Conservation (phyloP, 169 alveolate genomes). For the Eimeria tenella region DNA sequence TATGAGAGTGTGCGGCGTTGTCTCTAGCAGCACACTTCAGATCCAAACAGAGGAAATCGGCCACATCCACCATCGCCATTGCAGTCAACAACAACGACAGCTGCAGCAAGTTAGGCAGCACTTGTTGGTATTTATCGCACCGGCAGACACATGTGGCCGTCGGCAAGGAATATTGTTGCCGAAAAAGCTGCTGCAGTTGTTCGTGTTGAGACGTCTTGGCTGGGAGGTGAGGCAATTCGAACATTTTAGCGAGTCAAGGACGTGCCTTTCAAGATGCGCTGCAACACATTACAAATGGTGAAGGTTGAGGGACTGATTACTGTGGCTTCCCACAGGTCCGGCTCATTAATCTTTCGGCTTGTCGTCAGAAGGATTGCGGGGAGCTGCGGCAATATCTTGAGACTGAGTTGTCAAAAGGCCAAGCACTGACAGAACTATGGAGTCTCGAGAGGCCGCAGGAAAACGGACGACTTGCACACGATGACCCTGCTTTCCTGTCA, state of each 20-base stretch:
- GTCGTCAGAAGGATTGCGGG: slow-evolving; percentile 16
- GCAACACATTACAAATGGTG: not conserved
- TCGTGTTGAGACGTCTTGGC: slow-evolving; percentile 58
- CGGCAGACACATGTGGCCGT: slow-evolving; percentile 62
- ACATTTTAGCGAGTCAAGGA: not conserved
- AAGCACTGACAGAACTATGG: not conserved
- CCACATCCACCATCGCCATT: not conserved
- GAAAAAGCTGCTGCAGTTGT: slow-evolving; percentile 60
- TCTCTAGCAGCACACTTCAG: not conserved
- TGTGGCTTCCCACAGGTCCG: slow-evolving; percentile 42
- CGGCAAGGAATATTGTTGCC: slow-evolving; percentile 61
- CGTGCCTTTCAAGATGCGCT: not conserved
- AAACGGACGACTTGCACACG: not conserved
- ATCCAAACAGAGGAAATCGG: not conserved
- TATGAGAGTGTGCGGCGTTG: slow-evolving; percentile 59
- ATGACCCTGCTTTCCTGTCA: too few relatives aligned
- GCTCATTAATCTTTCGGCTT: slow-evolving; percentile 53
- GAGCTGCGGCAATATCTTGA: slow-evolving; percentile 45
- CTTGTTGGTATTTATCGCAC: slow-evolving; percentile 40
- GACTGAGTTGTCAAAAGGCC: not conserved
- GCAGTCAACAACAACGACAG: slow-evolving; percentile 19
- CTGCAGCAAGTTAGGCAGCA: slow-evolving; percentile 36
- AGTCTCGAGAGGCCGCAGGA: slow-evolving; percentile 39
- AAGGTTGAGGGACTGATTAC: too few relatives aligned
- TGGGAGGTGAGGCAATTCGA: slow-evolving; percentile 37